Percentiles rank a stretch among this genome's conserved stretches.
phyloP scores from a whole-genome alignment of 192 early-diverging fungal species.

The Entomortierella lignicola region DNA sequence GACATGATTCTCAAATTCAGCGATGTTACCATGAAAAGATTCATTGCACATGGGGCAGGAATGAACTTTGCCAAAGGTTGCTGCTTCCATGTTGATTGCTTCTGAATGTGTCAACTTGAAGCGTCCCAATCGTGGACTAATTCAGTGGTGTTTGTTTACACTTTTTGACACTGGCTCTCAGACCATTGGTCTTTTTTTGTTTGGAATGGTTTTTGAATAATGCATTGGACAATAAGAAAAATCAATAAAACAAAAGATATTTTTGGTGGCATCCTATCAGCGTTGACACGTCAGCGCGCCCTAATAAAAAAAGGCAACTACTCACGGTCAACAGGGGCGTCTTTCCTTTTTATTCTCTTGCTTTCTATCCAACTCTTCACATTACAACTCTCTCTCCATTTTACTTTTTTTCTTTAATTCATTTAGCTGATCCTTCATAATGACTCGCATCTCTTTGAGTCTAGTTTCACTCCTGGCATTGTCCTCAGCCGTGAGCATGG shows the following conservation, averaged over 20 bases:
- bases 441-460: conserved; percentile 47
- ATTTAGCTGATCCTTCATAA: not conserved
- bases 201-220: not conserved
- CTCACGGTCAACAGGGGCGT: no score
- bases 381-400: not conserved
- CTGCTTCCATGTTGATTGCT: no score
- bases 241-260: not conserved
- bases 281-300: conserved; percentile 27
- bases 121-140: no score
- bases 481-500: conserved; percentile 51
- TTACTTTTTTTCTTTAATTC: not conserved
- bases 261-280: conserved; percentile 14
- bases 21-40: conserved; percentile 17
- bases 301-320: no score
- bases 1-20: conserved; percentile 43
- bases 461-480: conserved; percentile 43
- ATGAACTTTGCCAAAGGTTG: no score
- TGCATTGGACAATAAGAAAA: not conserved
- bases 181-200: not conserved
- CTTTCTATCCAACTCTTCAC: not conserved
- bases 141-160: no score
- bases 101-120: no score
- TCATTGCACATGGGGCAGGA: conserved; percentile 41
- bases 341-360: conserved; percentile 15
- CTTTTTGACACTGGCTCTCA: not conserved